phyloP scores from a whole-genome alignment of 2,329 filamentous ascomycete species.

The Claviceps monticola region DNA sequence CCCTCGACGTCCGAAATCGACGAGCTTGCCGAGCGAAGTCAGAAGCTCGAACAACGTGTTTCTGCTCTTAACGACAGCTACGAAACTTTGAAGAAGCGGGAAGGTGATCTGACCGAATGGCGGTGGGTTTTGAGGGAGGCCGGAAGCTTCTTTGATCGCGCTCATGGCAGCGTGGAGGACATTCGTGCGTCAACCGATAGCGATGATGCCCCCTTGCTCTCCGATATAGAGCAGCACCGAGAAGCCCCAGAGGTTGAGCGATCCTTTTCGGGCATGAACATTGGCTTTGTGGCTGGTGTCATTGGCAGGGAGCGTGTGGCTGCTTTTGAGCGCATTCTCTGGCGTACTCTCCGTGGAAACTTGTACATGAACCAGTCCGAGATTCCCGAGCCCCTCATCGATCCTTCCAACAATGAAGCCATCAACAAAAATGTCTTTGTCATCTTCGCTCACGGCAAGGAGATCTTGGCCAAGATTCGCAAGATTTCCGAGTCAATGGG shows the following conservation, averaged over 20 bases:
- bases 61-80: conserved; percentile 93
- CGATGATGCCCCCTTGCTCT: conserved; percentile 84
- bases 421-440: conserved; percentile 97
- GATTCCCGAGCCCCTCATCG: conserved; percentile 83
- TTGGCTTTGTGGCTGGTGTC: conserved; percentile 93
- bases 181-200: conserved; percentile 82
- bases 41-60: conserved; percentile 83
- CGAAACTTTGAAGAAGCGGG: conserved; percentile 93
- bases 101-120: conserved; percentile 96
- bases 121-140: conserved; percentile 95
- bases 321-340: conserved; percentile 92
- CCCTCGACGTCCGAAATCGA: conserved; percentile 93
- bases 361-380: conserved; percentile 99
- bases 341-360: conserved; percentile 93
- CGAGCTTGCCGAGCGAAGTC: conserved; percentile 81
- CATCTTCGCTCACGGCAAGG: conserved; percentile 96
- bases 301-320: conserved; percentile 86
- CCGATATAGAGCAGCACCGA: conserved; percentile 77
- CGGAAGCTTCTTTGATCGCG: conserved; percentile 92
- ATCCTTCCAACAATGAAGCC: conserved; percentile 83
- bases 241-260: conserved; percentile 56
- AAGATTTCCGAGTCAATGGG: conserved; percentile 98
- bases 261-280: conserved; percentile 95
- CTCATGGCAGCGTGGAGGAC: conserved; percentile 91
- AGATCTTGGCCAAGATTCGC: conserved; percentile 95